phyloP scores from a whole-genome alignment of 345 rosid species.

The Toxicodendron radicans region DNA sequence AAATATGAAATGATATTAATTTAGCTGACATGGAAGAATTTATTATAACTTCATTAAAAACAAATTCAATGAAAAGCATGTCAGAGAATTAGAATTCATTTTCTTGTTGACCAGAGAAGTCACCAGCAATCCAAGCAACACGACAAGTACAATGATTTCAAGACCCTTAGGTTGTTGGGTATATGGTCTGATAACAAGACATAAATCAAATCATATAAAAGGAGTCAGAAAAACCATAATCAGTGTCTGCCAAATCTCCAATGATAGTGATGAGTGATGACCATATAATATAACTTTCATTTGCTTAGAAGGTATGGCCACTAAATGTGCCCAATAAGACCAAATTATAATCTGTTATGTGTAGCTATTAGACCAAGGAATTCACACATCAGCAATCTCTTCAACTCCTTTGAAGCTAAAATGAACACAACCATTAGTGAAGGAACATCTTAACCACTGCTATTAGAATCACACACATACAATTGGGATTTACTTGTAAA shows the following conservation, averaged over 20 bases:
- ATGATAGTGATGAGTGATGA: background rate
- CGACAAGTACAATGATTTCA: background rate
- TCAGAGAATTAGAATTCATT: background rate
- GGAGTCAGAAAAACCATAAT: background rate
- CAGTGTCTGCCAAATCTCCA: background rate
- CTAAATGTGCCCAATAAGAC: background rate
- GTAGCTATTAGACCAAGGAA: background rate
- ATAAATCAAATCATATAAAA: background rate
- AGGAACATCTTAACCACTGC: conserved; percentile 10
- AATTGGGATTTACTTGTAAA: background rate
- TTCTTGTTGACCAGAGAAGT: background rate
- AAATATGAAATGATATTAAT: background rate
- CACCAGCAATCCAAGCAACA: background rate
- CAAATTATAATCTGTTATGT: background rate
- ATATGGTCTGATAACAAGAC: background rate
- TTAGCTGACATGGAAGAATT: background rate
- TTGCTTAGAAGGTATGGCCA: background rate
- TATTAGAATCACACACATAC: conserved; percentile 19
- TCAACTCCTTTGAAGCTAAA: conserved; percentile 5
- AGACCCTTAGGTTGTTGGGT: background rate
- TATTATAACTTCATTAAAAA: conserved; percentile 1
- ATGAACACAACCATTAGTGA: background rate
- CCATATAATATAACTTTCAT: background rate
- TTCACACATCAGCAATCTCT: background rate
- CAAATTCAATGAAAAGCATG: background rate